These are phyloP conservation scores for Corymbia maculata DNA, from an alignment of 345 rosid species.

Conservation along the genomic window DNA sequence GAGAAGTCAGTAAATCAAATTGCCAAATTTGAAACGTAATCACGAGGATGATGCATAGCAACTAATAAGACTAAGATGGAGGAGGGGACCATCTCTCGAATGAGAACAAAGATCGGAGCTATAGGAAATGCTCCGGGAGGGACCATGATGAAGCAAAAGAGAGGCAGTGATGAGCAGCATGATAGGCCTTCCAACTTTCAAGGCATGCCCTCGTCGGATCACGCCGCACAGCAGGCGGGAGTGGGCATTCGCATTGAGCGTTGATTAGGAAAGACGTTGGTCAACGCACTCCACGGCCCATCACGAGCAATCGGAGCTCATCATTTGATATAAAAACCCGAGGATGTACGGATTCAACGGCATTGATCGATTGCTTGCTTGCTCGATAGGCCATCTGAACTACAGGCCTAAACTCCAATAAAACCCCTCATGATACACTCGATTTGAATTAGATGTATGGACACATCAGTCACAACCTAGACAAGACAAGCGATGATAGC, in stretches of 20 bases:
- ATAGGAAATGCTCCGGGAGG: not conserved
- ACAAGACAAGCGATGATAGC: not conserved
- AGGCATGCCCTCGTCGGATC: not conserved
- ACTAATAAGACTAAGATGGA: not conserved
- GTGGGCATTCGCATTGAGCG: not conserved
- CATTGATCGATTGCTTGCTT: not conserved
- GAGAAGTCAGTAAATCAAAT: accelerated
- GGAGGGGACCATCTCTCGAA: not conserved
- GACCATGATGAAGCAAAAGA: not conserved
- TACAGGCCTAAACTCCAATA: not conserved
- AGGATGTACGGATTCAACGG: not conserved
- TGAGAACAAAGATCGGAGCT: not conserved
- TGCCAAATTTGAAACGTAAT: accelerated
- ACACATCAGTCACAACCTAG: not conserved
- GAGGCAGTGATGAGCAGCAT: not conserved
- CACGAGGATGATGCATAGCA: too few relatives aligned
- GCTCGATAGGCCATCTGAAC: not conserved
- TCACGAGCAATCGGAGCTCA: not conserved
- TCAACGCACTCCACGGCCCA: not conserved
- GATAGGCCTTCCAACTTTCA: not conserved
- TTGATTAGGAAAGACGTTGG: not conserved
- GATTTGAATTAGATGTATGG: not conserved
- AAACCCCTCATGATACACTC: not conserved
- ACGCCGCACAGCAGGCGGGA: not conserved
- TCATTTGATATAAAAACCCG: not conserved